Percentiles rank a stretch among this genome's conserved stretches.
Evolutionary conservation across 1,139 yeast genomes (phyloP).

Genomic region (Diutina pseudorugosa): DNA sequence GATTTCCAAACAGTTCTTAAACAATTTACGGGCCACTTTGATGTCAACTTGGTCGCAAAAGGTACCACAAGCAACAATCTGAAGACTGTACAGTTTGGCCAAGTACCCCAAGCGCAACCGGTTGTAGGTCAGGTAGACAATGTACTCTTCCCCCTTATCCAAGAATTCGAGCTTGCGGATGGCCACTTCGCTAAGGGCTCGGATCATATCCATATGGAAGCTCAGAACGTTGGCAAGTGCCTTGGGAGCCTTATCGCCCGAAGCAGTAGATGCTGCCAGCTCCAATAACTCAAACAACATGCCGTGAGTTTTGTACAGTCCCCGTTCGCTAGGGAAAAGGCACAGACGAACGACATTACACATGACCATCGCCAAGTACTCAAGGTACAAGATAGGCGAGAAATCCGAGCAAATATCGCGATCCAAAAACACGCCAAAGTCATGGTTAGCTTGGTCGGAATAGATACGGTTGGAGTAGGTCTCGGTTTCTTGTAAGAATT

Average conservation of each 20-base stretch:
- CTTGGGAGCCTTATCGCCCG: background rate
- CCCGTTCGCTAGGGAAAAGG: background rate
- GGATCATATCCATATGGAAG: constrained; percentile 16
- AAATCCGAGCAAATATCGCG: constrained; percentile 20
- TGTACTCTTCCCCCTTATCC: constrained; percentile 33
- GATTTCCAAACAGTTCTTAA: constrained; percentile 27
- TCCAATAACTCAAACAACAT: constrained; percentile 1
- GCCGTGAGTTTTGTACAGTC: constrained; percentile 1
- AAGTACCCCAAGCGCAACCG: constrained; percentile 29
- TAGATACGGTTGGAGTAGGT: constrained; percentile 18
- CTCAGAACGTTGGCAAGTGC: background rate
- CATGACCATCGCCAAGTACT: constrained; percentile 31
- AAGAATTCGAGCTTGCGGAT: constrained; percentile 28
- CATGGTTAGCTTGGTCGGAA: constrained; percentile 12
- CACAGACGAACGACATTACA: constrained; percentile 12
- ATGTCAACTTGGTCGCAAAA: constrained; percentile 27
- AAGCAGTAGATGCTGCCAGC: background rate
- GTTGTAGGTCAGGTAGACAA: constrained; percentile 28
- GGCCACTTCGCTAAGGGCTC: constrained; percentile 22
- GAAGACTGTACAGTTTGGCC: constrained; percentile 27
- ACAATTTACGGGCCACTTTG: constrained; percentile 20
- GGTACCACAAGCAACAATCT: constrained; percentile 32
- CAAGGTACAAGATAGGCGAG: constrained; percentile 33
- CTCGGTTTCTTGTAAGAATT: constrained; percentile 29
- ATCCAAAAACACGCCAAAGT: constrained; percentile 17